Percentiles rank a stretch among this genome's conserved stretches.
Conservation (phyloP, 345 rosid genomes). For the Hibiscus mutabilis region DNA sequence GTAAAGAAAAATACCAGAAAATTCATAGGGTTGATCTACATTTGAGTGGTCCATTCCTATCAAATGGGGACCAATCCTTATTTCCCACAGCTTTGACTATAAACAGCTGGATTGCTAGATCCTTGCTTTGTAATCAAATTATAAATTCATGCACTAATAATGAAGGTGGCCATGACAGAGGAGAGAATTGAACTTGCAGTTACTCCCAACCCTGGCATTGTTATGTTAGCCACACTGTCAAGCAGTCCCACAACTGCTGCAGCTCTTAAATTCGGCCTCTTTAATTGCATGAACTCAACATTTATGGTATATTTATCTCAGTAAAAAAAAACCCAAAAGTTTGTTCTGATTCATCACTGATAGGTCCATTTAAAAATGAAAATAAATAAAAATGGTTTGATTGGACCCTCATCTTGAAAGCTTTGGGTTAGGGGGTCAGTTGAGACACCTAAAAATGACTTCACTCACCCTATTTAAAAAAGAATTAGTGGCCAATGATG, state of each 20-base stretch:
- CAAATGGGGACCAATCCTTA: conserved; percentile 3
- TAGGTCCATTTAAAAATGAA: too few species aligned
- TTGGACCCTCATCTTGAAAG: neutral
- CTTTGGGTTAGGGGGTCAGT: neutral
- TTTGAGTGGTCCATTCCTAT: conserved; percentile 1
- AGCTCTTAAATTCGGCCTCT: neutral
- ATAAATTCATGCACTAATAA: neutral
- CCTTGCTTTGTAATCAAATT: neutral
- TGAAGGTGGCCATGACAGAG: neutral
- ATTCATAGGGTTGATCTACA: too few species aligned
- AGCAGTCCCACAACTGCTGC: neutral
- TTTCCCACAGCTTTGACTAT: neutral
- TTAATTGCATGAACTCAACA: neutral
- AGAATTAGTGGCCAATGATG: too few species aligned
- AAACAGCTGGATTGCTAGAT: neutral
- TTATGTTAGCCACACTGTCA: neutral
- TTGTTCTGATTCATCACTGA: too few species aligned
- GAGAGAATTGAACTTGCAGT: neutral
- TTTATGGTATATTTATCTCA: too few species aligned
- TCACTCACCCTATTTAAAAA: neutral
- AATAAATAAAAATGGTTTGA: too few species aligned
- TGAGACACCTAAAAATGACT: neutral
- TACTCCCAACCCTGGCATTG: neutral
- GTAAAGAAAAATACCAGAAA: neutral
- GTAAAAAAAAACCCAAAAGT: too few species aligned